Conservation (phyloP, 2,329 filamentous ascomycete genomes). For the Ophiocordyceps polyrhachis-furcata region DNA sequence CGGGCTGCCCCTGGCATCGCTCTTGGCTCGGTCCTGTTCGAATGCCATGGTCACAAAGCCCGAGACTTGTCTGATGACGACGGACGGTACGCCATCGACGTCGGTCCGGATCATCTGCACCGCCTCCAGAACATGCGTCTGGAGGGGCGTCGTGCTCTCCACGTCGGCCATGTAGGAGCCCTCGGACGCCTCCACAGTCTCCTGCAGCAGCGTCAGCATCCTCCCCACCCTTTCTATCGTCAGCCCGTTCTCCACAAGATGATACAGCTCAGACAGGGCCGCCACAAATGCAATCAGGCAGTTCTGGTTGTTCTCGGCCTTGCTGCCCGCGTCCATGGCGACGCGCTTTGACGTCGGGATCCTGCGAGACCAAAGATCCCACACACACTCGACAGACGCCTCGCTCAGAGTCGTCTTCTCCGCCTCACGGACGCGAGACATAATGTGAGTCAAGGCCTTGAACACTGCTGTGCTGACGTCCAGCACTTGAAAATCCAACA, state of each 20-base stretch:
- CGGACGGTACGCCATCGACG: slow-evolving; percentile 42
- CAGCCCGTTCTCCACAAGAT: slow-evolving; percentile 47
- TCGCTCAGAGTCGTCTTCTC: slow-evolving; percentile 25
- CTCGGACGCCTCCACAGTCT: slow-evolving; percentile 51
- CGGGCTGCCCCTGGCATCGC: slow-evolving; percentile 11
- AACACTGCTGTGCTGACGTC: slow-evolving; percentile 56
- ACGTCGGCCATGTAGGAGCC: slow-evolving; percentile 52
- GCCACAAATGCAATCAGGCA: slow-evolving; percentile 73
- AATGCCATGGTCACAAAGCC: slow-evolving; percentile 57
- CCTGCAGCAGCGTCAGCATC: slow-evolving; percentile 53
- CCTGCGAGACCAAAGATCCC: slow-evolving; percentile 51
- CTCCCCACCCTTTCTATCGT: slow-evolving; percentile 40
- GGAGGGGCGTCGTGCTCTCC: slow-evolving; percentile 54
- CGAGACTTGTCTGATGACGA: slow-evolving; percentile 50
- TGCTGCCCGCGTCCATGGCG: slow-evolving; percentile 7
- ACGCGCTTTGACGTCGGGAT: slow-evolving; percentile 30
- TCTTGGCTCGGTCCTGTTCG: slow-evolving; percentile 16
- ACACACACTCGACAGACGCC: slow-evolving; percentile 39
- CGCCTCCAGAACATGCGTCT: slow-evolving; percentile 48
- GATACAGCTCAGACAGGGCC: slow-evolving; percentile 59
- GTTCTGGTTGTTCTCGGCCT: slow-evolving; percentile 50
- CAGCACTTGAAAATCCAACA: slow-evolving; percentile 45
- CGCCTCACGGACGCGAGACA: slow-evolving; percentile 30
- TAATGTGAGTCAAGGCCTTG: slow-evolving; percentile 44
- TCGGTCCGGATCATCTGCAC: slow-evolving; percentile 51